phyloP scores from a whole-genome alignment of 441 rosid species.

The Brassica hybrid region DNA sequence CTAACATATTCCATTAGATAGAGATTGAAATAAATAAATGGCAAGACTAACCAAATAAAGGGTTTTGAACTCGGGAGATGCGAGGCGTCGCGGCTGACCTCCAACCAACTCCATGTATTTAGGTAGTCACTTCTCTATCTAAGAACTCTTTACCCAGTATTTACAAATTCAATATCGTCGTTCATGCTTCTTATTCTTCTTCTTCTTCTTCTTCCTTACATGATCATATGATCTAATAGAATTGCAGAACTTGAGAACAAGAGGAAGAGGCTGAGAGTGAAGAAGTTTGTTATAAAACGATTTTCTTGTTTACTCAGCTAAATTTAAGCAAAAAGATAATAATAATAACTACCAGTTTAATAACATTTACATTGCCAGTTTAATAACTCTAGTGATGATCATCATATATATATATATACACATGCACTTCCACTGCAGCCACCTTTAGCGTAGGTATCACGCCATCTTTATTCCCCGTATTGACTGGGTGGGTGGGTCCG shows the following conservation, averaged over 20 bases:
- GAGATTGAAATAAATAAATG: not conserved
- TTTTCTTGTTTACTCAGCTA: not conserved
- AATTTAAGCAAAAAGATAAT: too few species aligned
- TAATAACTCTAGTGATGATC: too few species aligned
- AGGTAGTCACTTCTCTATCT: constrained; percentile 9
- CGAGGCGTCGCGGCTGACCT: constrained; percentile 14
- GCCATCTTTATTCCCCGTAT: not conserved
- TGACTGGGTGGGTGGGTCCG: not conserved
- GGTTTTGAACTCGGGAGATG: constrained; percentile 30
- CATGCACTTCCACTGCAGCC: too few species aligned
- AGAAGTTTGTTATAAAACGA: not conserved
- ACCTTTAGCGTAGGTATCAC: not conserved
- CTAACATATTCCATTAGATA: not conserved
- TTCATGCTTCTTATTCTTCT: not conserved
- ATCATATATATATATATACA: too few species aligned
- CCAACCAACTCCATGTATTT: constrained; percentile 32
- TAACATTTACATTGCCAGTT: too few species aligned
- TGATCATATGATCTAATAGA: not conserved
- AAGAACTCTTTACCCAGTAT: not conserved
- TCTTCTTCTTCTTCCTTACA: not conserved
- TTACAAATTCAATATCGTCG: not conserved
- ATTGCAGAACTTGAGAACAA: not conserved
- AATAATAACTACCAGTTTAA: too few species aligned
- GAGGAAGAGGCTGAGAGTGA: not conserved
- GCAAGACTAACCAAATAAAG: constrained; percentile 40